Conservation (phyloP, 2,329 filamentous ascomycete species). For the Botrytis sinoallii region DNA sequence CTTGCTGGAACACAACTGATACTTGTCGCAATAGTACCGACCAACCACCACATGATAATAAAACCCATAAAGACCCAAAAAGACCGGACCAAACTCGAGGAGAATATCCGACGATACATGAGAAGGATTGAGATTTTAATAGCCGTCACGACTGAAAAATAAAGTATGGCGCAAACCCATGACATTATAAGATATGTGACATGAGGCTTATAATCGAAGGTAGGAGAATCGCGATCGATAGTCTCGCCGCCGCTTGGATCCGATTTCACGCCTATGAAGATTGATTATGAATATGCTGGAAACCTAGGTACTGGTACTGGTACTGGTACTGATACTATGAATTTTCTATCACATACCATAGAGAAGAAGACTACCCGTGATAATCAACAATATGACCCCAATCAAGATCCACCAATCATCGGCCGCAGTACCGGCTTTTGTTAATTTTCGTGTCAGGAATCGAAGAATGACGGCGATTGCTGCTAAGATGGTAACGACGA, state of each 20-base stretch:
- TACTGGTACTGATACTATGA: neutral
- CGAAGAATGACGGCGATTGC: conserved; percentile 17
- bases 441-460: conserved; percentile 16
- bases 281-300: neutral
- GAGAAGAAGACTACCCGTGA: conserved; percentile 4
- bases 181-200: conserved; percentile 7
- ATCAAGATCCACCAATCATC: conserved; percentile 24
- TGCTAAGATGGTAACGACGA: conserved; percentile 15
- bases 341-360: conserved; percentile 12
- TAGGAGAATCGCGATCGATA: conserved; percentile 18
- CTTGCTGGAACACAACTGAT: conserved; percentile 13
- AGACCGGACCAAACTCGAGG: neutral
- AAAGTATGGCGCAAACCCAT: conserved; percentile 7
- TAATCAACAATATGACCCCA: neutral
- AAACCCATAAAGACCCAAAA: neutral
- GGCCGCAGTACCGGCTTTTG: conserved; percentile 14
- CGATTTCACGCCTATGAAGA: conserved; percentile 12
- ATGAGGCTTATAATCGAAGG: conserved; percentile 16
- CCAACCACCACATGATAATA: neutral
- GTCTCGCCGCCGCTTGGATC: conserved; percentile 12
- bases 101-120: conserved; percentile 18
- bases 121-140: conserved; percentile 18
- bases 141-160: conserved; percentile 15
- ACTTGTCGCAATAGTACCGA: conserved; percentile 1
- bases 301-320: neutral